These are phyloP conservation scores for Calonectria multiphialidica DNA, from an alignment of 2,329 filamentous ascomycete genomes.

Conservation along the genomic window DNA sequence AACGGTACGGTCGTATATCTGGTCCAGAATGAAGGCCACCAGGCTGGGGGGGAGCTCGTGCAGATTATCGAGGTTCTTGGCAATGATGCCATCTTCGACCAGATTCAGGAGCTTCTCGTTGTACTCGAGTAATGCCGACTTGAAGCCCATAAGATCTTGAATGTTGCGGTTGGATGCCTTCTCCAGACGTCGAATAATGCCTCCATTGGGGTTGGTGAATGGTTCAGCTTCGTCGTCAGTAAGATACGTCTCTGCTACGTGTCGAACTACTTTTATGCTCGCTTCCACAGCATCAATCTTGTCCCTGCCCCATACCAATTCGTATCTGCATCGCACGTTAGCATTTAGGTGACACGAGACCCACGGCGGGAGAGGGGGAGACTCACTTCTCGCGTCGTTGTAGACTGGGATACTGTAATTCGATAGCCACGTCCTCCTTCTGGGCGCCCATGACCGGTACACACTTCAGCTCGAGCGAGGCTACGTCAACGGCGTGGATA, in stretches of 20 bases:
- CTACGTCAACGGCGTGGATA: constrained; percentile 71
- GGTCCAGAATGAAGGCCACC: constrained; percentile 84
- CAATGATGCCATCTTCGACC: constrained; percentile 77
- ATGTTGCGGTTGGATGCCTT: constrained; percentile 78
- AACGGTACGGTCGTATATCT: constrained; percentile 93
- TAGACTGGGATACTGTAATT: constrained; percentile 87
- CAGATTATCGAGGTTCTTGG: constrained; percentile 76
- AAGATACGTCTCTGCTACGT: constrained; percentile 82
- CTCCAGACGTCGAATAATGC: constrained; percentile 82
- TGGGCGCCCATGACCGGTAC: constrained; percentile 62
- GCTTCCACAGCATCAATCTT: constrained; percentile 82
- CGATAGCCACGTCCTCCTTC: constrained; percentile 69
- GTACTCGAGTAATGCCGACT: constrained; percentile 79
- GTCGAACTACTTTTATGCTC: constrained; percentile 77
- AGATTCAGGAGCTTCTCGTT: constrained; percentile 77
- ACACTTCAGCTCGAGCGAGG: constrained; percentile 63
- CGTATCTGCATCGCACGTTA: constrained; percentile 51
- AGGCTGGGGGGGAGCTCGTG: constrained; percentile 79
- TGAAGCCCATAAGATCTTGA: constrained; percentile 75
- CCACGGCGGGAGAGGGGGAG: not conserved
- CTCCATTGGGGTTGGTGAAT: constrained; percentile 79
- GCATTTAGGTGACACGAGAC: not conserved
- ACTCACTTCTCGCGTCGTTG: constrained; percentile 75
- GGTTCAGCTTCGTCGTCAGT: constrained; percentile 75
- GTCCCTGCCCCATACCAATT: constrained; percentile 83